Evolutionary conservation across 2,329 filamentous ascomycete genomes (phyloP), one percentile per base, ranked within the genome.

Genomic region (Eutypa lata): DNA sequence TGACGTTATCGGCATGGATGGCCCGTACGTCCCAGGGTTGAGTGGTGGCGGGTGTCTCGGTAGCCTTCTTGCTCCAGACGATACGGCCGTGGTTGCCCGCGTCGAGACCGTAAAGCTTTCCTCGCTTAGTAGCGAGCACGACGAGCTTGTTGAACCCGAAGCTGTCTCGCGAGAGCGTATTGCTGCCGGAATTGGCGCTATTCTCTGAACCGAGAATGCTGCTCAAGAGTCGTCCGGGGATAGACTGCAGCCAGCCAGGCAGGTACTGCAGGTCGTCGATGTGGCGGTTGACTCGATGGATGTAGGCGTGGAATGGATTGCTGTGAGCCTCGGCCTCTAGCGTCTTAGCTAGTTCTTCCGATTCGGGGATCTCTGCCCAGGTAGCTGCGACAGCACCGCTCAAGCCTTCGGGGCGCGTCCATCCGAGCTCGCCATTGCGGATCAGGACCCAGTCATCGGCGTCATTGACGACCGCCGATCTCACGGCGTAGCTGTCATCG

Each of bases 61-160:
- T 77, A 0, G 85, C 82, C 57, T 87, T 80, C 46, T 81, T 77
- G 45, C 83, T 87, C 94, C 94, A 97, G 18, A 89, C 71, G 10
- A 96, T 76, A 35, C 79, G 79, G 3, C 91, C 91, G 13, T 87
- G 79, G 54, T 86, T 86, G 22, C 86, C 90, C 33, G 87, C 84
- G 68, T 96, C 87, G 19, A 99, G 75, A 3, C 87, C 90, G 59
- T 92, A 88, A 18, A 97, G 73, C 58, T 89, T 86, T 14, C 92
- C 92, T 52, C 85, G 86, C 51, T 83, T 80, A 2, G 92, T 96
- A 6, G 88, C 91, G 48, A 96, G 76, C 53, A 97, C 77, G 6
- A 92, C 82, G 31, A 93, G 75, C 71, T 96, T 96, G 69, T 90
- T 87, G 71, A 97, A 93, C 4, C 93, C 93, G 68, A 97, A 97